Evolutionary conservation across 768 basidiomycete genomes (phyloP).

Genomic region (Serendipita sp.): DNA sequence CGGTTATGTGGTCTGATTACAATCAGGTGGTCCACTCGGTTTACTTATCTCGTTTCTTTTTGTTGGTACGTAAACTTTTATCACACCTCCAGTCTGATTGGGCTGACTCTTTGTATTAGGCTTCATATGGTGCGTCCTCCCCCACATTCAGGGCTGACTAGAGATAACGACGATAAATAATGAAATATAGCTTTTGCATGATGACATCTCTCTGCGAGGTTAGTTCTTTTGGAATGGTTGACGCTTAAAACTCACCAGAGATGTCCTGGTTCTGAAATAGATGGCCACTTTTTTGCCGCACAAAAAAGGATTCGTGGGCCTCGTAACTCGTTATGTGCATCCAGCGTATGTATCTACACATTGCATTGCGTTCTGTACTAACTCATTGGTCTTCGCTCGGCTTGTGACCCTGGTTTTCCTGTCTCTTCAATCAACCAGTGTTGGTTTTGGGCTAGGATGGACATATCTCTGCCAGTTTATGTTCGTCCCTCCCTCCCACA

Average conservation of each 20-base stretch:
- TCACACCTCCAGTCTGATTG: background rate
- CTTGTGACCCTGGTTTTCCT: background rate
- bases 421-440: background rate
- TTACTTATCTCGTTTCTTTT: background rate
- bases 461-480: background rate
- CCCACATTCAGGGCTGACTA: background rate
- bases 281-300: background rate
- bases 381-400: background rate
- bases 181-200: background rate
- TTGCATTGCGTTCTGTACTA: background rate
- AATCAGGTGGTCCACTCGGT: background rate
- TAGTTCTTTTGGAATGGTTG: background rate
- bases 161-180: background rate
- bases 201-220: conserved; percentile 1
- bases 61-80: background rate
- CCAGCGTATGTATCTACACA: background rate
- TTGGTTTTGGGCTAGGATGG: background rate
- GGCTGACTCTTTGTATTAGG: background rate
- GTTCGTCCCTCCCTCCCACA: background rate
- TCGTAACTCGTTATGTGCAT: background rate
- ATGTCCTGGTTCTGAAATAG: background rate
- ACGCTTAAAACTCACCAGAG: too few species aligned
- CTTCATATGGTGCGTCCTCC: background rate
- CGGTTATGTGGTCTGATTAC: background rate
- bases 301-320: conserved; percentile 4